Evolutionary conservation across 495 filamentous ascomycete genomes (phyloP), one percentile per base, ranked within the genome.

Genomic region (Penicillium ucsense): DNA sequence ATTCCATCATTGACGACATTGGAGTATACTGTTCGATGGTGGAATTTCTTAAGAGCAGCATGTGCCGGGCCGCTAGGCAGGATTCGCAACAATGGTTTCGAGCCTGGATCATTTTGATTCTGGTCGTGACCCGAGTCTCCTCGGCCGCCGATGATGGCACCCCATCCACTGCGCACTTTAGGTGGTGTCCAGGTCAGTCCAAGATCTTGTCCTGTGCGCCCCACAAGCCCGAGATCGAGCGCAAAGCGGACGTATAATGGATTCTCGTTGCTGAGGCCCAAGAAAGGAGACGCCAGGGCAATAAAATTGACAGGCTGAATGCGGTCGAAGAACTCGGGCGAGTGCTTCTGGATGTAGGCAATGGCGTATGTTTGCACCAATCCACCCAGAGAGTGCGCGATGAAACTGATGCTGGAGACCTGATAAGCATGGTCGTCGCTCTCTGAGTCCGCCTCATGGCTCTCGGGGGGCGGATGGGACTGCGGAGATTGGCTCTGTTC

Each of bases 1-100:
- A 98, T 96, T 3, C 92, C 92, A 67, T 98, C 92, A 65, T 98
- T 98, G 38, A 98, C 94, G 30, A 97, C 89, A 57, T 98, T 98
- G 2, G 90, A 94, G 61, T 98, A 98, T 1, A 96, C 74, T 0
- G 92, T 98, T 11, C 94, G 75, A 59, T 92, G 94, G 39, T 88
- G 76, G 57, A 97, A 98, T 63, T 84, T 87, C 56, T 82, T 79
- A 43, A 98, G 68, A 0, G 86, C 89, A 35, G 81, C 78, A 65
- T 97, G 90, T 5, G 92, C 92, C 30, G 94, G 92, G 12, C 92
- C 92, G 28, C 88, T 91, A 0, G 92, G 92, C 10, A 98, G 65
- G 51, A 97, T 94, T 27, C 92, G 80, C 12, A 98, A 67, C 12
- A 98, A 70, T 1, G 92, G 92, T 60, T 98, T 98, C 3, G 89